Evolutionary conservation across 768 basidiomycete genomes (phyloP), one percentile per base, ranked within the genome.

Genomic region (Mycena kentingensis): DNA sequence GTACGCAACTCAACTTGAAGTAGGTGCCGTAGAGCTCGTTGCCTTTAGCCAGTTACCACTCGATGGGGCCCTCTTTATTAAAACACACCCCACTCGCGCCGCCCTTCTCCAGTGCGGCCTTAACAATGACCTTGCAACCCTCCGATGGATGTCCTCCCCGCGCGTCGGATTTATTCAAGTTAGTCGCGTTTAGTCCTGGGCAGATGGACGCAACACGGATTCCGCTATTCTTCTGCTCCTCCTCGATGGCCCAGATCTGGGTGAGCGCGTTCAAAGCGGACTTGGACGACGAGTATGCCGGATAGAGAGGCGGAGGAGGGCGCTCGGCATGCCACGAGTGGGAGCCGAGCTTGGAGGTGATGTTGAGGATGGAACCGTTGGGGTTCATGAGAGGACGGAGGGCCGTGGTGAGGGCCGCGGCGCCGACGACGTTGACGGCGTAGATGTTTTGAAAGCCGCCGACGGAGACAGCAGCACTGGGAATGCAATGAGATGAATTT

Each of bases 231-330:
- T 46, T 50, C 32, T 41, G 13, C 43, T 50, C 37, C 35, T 58
- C 56, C 38, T 50, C 42, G 24, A 53, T 34, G 6, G 46, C 51
- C 56, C 56, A 58, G 11, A 46, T 27, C 28, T 44, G 27, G 24
- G 57, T 59, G 6, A 59, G 34, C 13, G 18, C 12, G 34, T 59
- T 59, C 4, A 59, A 29, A 12, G 57, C 57, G 2, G 49, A 11
- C 36, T 59, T 59, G 45, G 44, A 47, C 2, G 57, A 43, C 38
- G 16, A 41, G 46, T 59, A 59, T 1, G 46, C 27, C 1, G 31
- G 39, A 19, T 11, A 34, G 12, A 51, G 1, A 11, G 32, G 49
- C 26, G 24, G 51, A 15, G 32, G 26, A 12, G 49, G 31, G 7
- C 49, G 36, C 31, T 41, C 13, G 10, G 43, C 34, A 39, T 35